Evolutionary conservation across 345 rosid genomes (phyloP), one percentile per base, ranked within the genome.

Genomic region (Microcos paniculata): DNA sequence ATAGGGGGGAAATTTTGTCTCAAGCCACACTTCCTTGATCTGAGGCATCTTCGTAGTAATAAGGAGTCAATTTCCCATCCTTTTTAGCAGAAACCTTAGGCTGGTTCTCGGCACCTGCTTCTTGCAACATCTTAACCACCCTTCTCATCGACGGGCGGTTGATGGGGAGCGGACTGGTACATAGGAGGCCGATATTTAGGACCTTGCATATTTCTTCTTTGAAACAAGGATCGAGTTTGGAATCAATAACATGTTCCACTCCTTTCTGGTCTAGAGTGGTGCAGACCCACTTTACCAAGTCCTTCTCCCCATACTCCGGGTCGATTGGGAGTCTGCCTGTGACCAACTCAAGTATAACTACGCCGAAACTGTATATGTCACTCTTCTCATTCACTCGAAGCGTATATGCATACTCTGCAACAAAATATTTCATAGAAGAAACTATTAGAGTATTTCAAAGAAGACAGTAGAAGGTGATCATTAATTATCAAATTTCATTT

Each of bases 381-480:
- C 99, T 94, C 90, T 96, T 96, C 87, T 96, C 99, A n/a, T 92
- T 94, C 83, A 96, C 99, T 35, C 97, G 82, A 15, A 96, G 92
- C 1, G 99, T 96, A 84, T 96, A 96, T 2, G 98, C 99, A 74
- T 96, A 96, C 69, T 96, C 99, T 96, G 92, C 82, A 87, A 72
- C 46, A 68, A 71, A 73, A 43, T 58, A 33, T 45, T 30, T n/a
- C 30, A 4, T 6, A 14, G n/a, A 40, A 33, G 61, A 53, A n/a
- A 14, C 14, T 15, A 65, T 18, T 18, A 62, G 23, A 33, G 6
- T 33, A 31, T 18, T 16, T 42, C 45, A 61, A 15, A 5, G 19
- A 49, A 51, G n/a, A 2, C 9, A 15, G 10, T 59, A 28, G 31
- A 30, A 19, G 30, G 14, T 23, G 55, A 16, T 49, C n/a, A 49